These are phyloP conservation scores for Coix lacrymajobi DNA, from an alignment of 176 grass and related monocot species.

Conservation along the genomic window DNA sequence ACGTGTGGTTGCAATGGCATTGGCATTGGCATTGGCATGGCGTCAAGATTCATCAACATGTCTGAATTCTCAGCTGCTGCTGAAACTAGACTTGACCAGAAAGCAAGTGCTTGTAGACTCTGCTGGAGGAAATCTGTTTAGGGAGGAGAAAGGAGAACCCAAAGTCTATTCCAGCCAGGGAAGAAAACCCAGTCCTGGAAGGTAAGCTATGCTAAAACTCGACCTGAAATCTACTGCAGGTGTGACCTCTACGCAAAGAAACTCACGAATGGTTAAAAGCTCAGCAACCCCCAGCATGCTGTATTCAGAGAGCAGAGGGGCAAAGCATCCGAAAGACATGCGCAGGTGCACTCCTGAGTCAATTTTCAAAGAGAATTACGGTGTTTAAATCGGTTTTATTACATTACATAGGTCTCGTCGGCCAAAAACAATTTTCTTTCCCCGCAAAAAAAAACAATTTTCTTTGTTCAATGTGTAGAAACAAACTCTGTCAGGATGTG, in stretches of 20 bases:
- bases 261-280: slow-evolving; percentile 10
- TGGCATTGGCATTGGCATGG: no score
- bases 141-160: background rate
- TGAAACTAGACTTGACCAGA: slow-evolving; percentile 8
- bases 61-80: background rate
- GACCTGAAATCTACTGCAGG: slow-evolving; percentile 34
- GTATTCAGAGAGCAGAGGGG: background rate
- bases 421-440: background rate
- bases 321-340: background rate
- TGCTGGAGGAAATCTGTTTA: slow-evolving; percentile 15
- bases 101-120: background rate
- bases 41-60: background rate
- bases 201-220: slow-evolving; percentile 28
- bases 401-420: background rate
- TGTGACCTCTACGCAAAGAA: slow-evolving; percentile 43
- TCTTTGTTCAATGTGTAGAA: no score
- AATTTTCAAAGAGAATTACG: background rate
- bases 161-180: slow-evolving; percentile 18
- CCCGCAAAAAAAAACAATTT: background rate
- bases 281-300: slow-evolving; percentile 3
- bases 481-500: background rate
- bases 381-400: background rate
- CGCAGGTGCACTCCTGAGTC: background rate
- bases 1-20: background rate
- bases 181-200: slow-evolving; percentile 35